Conservation (phyloP, 2,329 filamentous ascomycete species). For the Xylariales sp. region DNA sequence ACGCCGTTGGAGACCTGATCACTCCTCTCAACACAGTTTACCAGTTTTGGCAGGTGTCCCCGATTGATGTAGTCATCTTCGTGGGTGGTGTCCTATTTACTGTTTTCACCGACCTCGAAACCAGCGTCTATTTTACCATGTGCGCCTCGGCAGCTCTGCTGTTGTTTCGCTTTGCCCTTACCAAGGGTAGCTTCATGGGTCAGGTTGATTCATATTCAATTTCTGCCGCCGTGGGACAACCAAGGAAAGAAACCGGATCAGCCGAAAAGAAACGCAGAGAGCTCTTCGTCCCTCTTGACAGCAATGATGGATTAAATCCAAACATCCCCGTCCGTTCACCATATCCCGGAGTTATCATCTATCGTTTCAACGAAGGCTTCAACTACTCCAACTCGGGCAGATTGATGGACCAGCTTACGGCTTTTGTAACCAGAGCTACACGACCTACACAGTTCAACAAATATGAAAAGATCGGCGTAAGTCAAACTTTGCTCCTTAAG, state of each 20-base stretch:
- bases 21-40: slow-evolving; percentile 79
- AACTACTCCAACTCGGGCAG: slow-evolving; percentile 51
- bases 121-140: slow-evolving; percentile 81
- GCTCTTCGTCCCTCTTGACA: slow-evolving; percentile 43
- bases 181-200: slow-evolving; percentile 74
- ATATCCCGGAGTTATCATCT: slow-evolving; percentile 51
- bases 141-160: slow-evolving; percentile 65
- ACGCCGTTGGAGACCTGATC: slow-evolving; percentile 82
- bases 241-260: slow-evolving; percentile 39
- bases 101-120: slow-evolving; percentile 76
- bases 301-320: slow-evolving; percentile 48
- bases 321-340: slow-evolving; percentile 38
- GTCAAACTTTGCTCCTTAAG: slow-evolving; percentile 11
- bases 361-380: slow-evolving; percentile 51
- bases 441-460: slow-evolving; percentile 37
- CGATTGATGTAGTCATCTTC: slow-evolving; percentile 79
- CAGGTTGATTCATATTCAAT: too few relatives aligned
- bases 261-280: slow-evolving; percentile 27
- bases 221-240: slow-evolving; percentile 67
- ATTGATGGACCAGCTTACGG: slow-evolving; percentile 45
- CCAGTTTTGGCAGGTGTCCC: slow-evolving; percentile 83
- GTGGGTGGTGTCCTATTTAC: slow-evolving; percentile 80
- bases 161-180: slow-evolving; percentile 74
- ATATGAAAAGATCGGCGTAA: slow-evolving; percentile 42
- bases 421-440: slow-evolving; percentile 40